These are phyloP conservation scores for Skeletonema potamos DNA, from an alignment of 108 stramenopile species.

Conservation along the genomic window DNA sequence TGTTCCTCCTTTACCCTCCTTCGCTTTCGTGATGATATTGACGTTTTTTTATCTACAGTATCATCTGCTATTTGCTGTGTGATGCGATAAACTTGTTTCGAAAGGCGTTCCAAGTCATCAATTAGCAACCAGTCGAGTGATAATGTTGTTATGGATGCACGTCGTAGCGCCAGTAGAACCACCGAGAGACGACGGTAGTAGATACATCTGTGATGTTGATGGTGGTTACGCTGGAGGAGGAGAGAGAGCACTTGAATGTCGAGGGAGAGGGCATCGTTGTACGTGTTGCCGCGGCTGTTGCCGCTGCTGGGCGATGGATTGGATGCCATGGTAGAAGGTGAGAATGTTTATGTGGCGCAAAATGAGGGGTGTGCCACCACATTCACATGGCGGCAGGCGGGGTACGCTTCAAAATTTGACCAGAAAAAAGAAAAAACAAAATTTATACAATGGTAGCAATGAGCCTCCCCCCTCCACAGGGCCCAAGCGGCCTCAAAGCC, in stretches of 20 bases:
- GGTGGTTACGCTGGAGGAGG: slow-evolving; percentile 59
- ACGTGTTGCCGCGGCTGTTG: not conserved
- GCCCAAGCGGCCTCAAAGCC: slow-evolving; percentile 52
- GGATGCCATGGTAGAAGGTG: not conserved
- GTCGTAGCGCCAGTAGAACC: slow-evolving; percentile 37
- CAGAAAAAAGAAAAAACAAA: not conserved
- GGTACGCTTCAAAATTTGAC: not conserved
- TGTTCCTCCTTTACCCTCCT: slow-evolving; percentile 13
- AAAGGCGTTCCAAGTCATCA: not conserved
- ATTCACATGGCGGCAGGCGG: no score
- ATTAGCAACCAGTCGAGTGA: slow-evolving; percentile 6
- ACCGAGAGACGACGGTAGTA: slow-evolving; percentile 69
- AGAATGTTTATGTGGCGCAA: not conserved
- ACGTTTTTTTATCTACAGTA: slow-evolving; percentile 1
- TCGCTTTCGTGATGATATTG: not conserved
- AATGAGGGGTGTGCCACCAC: not conserved
- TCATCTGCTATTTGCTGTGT: not conserved
- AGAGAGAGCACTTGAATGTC: slow-evolving; percentile 59
- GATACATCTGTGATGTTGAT: slow-evolving; percentile 65
- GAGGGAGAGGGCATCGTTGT: slow-evolving; percentile 45
- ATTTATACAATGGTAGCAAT: not conserved
- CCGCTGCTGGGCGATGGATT: not conserved
- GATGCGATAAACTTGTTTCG: not conserved
- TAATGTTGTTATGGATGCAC: not conserved
- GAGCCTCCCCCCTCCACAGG: not conserved